Base-by-base conservation (phyloP, 306 rosid species). In the Vigna trinervia region DNA sequence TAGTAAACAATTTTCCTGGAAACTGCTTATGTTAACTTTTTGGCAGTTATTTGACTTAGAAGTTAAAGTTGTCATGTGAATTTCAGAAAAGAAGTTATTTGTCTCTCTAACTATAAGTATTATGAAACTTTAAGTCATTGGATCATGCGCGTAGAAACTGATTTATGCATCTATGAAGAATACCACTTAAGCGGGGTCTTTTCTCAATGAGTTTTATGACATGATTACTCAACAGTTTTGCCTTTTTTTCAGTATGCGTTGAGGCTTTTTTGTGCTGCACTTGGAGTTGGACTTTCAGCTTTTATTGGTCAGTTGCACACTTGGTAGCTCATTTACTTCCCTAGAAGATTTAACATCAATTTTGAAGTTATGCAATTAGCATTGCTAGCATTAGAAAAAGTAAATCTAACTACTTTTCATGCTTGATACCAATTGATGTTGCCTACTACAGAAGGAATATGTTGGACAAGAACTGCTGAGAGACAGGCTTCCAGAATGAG, bases 381-480 rank as follows among this genome's bases (percentile, higher is more conserved):
- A 46, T 80, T 54, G 46, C 22, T 36, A 59, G 39, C 8, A 69
- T 59, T 77, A 53, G 56, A 8, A 45, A 79, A 8, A 14, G 45
- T 22, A 73, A 71, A 70, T 19, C 50, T 80, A 17, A 84, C 47
- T 52, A 22, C 20, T 12, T 69, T 67, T 76, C 62, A 39, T 87
- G 72, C 3, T 79, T 43, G 12, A 17, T 68, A 56, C 62, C 28
- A 41, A 58, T 28, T 74, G 83, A 59, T 57, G 51, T 62, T 77
- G 74, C 61, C 62, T 58, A 73, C 32, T 84, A 84, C 96, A 94
- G 96, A 92, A 82, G 97, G 93, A 70, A 38, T 88, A 64, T 94
- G 98, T 77, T 90, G 98, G 96, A 74, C 96, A 73, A 86, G 96
- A 83, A 94, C 96, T 14, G 92, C 97, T 0, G 93, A 94, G 86